Conservation (phyloP, 2,329 filamentous ascomycete genomes). For the Ambrosiella xylebori region DNA sequence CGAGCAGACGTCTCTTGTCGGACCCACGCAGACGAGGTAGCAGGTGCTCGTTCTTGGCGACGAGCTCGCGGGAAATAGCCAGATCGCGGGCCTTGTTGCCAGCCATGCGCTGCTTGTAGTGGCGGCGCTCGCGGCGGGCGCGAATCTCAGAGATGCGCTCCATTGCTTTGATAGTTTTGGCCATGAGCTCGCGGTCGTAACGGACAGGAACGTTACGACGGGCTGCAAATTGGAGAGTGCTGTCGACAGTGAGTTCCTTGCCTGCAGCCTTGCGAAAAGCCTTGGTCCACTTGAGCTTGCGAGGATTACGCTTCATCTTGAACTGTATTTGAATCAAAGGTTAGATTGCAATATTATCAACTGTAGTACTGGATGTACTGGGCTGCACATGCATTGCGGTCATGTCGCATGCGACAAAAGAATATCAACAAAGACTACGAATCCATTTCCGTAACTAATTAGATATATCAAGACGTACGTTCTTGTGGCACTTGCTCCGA, state of each 20-base stretch:
- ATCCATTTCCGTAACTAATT: too few species aligned
- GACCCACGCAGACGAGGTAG: conserved; percentile 54
- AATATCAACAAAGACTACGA: too few species aligned
- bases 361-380: too few species aligned
- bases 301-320: conserved; percentile 96
- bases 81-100: conserved; percentile 74
- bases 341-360: neutral
- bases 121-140: conserved; percentile 64
- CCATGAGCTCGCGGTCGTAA: conserved; percentile 85
- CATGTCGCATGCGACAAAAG: too few species aligned
- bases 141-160: conserved; percentile 76
- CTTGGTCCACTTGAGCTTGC: conserved; percentile 96
- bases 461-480: conserved; percentile 23
- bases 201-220: conserved; percentile 87
- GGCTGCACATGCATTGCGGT: too few species aligned
- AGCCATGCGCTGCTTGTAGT: conserved; percentile 86
- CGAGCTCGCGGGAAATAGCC: conserved; percentile 67
- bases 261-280: conserved; percentile 65
- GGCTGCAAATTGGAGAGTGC: conserved; percentile 77
- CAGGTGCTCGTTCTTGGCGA: conserved; percentile 82
- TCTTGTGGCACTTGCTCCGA: conserved; percentile 42
- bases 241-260: conserved; percentile 85
- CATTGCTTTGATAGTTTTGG: conserved; percentile 83
- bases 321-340: conserved; percentile 31
- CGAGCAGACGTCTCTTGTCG: conserved; percentile 41